A percentile compares a stretch with the other conserved stretches of the same genome.
These are phyloP conservation scores for Penicillium sumatraense DNA, from an alignment of 2,329 filamentous ascomycete species.

Conservation along the genomic window DNA sequence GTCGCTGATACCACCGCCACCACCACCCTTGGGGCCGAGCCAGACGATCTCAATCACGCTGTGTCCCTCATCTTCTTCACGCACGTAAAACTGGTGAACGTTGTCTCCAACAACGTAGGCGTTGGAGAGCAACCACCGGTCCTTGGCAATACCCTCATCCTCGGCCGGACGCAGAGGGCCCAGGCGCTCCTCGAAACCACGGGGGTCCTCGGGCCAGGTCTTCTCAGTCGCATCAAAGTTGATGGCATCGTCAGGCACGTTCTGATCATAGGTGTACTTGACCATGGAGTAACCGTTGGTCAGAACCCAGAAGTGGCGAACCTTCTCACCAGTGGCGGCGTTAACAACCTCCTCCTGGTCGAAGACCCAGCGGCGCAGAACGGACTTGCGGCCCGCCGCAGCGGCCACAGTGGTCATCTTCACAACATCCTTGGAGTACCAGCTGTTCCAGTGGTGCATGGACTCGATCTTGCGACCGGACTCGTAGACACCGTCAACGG, in stretches of 20 bases:
- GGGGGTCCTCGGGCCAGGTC: constrained; percentile 50
- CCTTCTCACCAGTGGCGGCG: constrained; percentile 38
- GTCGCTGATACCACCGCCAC: constrained; percentile 40
- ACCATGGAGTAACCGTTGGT: constrained; percentile 51
- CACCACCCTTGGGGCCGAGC: constrained; percentile 46
- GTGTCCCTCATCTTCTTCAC: constrained; percentile 45
- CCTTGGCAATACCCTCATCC: constrained; percentile 45
- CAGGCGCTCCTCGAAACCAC: constrained; percentile 44
- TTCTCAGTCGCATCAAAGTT: constrained; percentile 50
- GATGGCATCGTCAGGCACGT: constrained; percentile 44
- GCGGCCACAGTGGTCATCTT: constrained; percentile 49
- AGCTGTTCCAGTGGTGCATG: constrained; percentile 51
- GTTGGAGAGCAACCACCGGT: constrained; percentile 47
- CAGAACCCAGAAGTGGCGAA: constrained; percentile 48
- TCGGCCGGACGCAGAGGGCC: constrained; percentile 46
- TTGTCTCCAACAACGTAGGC: constrained; percentile 46
- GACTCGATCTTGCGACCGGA: constrained; percentile 49
- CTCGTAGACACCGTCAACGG: constrained; percentile 48
- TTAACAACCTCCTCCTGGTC: constrained; percentile 45
- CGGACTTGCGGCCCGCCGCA: constrained; percentile 45
- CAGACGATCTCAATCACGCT: constrained; percentile 51
- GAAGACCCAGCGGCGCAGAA: constrained; percentile 51
- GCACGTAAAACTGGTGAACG: constrained; percentile 49
- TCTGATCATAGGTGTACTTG: constrained; percentile 45
- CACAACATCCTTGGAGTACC: constrained; percentile 51